Evolutionary conservation across 2,329 filamentous ascomycete genomes (phyloP).

Genomic region (Cercospora nicotianae): DNA sequence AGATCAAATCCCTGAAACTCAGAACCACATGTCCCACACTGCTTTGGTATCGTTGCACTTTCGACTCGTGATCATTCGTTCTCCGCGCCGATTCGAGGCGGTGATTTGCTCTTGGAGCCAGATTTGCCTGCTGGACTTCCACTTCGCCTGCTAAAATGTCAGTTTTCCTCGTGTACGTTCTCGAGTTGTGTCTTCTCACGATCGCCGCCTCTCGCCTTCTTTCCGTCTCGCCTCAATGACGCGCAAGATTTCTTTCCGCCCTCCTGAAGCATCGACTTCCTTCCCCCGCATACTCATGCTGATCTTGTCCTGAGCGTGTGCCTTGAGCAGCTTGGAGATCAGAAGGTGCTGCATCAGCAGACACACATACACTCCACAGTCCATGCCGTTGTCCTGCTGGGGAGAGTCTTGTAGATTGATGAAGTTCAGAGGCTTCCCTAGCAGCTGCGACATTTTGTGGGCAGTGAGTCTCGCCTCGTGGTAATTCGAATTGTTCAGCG

Average conservation of each 20-base stretch:
- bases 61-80: constrained; percentile 18
- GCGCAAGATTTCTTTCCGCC: constrained; percentile 84
- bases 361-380: constrained; percentile 96
- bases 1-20: background rate
- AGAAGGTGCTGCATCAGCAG: constrained; percentile 93
- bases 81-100: constrained; percentile 34
- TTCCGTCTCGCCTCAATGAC: constrained; percentile 85
- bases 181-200: constrained; percentile 57
- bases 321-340: constrained; percentile 75
- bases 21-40: constrained; percentile 1
- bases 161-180: background rate
- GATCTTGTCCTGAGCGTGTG: constrained; percentile 79
- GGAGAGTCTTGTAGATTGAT: constrained; percentile 81
- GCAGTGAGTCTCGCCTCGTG: constrained; percentile 70
- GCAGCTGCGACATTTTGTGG: constrained; percentile 66
- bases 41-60: background rate
- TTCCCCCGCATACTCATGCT: constrained; percentile 91
- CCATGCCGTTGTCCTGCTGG: constrained; percentile 86
- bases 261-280: constrained; percentile 74
- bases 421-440: constrained; percentile 69
- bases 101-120: constrained; percentile 26
- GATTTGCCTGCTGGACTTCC: constrained; percentile 25
- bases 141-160: constrained; percentile 23
- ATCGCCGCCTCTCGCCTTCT: constrained; percentile 80
- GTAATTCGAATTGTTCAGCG: constrained; percentile 72